These are phyloP conservation scores for Arthrobotrys conoides DNA, from an alignment of 2,329 filamentous ascomycete species.

Conservation along the genomic window DNA sequence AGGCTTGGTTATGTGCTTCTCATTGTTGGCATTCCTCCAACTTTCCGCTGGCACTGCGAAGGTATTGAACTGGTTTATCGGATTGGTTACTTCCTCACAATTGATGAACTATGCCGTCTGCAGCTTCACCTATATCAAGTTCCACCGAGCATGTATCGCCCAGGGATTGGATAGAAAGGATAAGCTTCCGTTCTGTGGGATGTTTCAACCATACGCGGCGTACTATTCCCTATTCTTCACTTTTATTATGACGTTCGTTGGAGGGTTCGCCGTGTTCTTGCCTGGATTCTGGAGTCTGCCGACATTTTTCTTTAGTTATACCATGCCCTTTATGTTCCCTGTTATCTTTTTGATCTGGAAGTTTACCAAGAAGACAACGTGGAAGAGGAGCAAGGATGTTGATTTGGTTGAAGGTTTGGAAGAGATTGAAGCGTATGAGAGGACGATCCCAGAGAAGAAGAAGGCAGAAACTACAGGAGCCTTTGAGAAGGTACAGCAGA, in stretches of 20 bases:
- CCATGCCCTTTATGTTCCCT: slow-evolving; percentile 80
- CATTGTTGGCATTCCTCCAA: slow-evolving; percentile 81
- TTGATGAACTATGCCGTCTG: slow-evolving; percentile 81
- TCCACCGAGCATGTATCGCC: slow-evolving; percentile 77
- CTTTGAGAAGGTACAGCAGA: slow-evolving; percentile 64
- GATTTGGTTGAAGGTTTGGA: slow-evolving; percentile 76
- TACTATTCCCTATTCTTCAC: slow-evolving; percentile 77
- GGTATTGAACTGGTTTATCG: slow-evolving; percentile 81
- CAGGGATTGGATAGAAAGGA: slow-evolving; percentile 78
- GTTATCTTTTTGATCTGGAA: slow-evolving; percentile 81
- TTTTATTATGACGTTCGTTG: slow-evolving; percentile 80
- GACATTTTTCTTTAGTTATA: slow-evolving; percentile 80
- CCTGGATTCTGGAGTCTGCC: slow-evolving; percentile 77
- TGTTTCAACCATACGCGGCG: slow-evolving; percentile 79
- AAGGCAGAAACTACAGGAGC: background rate
- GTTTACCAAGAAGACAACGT: slow-evolving; percentile 75
- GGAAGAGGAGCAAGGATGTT: slow-evolving; percentile 73
- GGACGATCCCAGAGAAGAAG: slow-evolving; percentile 70
- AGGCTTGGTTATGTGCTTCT: slow-evolving; percentile 75
- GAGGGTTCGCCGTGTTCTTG: slow-evolving; percentile 82
- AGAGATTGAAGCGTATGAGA: slow-evolving; percentile 78
- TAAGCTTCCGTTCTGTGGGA: slow-evolving; percentile 78
- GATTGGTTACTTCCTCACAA: slow-evolving; percentile 79
- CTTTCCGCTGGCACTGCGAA: slow-evolving; percentile 76
- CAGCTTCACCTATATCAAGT: slow-evolving; percentile 79